Evolutionary conservation across 1,139 yeast species (phyloP).

Genomic region (Meyerozyma sp.): DNA sequence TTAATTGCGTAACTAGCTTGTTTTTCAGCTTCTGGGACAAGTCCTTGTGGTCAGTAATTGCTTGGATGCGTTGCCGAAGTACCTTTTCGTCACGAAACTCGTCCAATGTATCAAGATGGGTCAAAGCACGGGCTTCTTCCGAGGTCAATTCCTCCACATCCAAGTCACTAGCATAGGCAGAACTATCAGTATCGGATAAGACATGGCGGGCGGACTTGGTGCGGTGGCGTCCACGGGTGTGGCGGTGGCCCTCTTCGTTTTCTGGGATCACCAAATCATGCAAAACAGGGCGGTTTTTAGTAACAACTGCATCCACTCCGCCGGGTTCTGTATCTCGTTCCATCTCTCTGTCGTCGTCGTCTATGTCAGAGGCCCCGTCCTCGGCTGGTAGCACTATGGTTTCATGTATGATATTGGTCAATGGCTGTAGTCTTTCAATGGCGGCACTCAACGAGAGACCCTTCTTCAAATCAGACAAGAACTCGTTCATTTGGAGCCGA

Average conservation of each 20-base stretch:
- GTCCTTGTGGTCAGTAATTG: constrained; percentile 42
- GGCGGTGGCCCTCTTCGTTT: constrained; percentile 5
- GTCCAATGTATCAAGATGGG: constrained; percentile 35
- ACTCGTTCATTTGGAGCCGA: constrained; percentile 43
- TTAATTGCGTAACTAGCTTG: constrained; percentile 60
- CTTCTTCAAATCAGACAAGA: constrained; percentile 45
- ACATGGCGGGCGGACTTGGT: constrained; percentile 3
- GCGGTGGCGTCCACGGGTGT: constrained; percentile 1
- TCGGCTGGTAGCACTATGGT: constrained; percentile 48
- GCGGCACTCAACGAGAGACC: constrained; percentile 52
- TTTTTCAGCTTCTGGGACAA: constrained; percentile 53
- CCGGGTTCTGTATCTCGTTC: constrained; percentile 38
- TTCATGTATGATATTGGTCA: constrained; percentile 46
- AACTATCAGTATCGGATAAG: constrained; percentile 12
- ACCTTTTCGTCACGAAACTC: constrained; percentile 49
- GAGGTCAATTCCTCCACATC: constrained; percentile 34
- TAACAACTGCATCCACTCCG: constrained; percentile 48
- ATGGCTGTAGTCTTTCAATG: constrained; percentile 51
- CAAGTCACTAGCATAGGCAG: constrained; percentile 27
- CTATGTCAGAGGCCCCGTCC: constrained; percentile 28
- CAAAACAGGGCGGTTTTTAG: constrained; percentile 44
- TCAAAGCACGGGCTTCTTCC: constrained; percentile 32
- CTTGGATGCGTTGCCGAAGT: constrained; percentile 53
- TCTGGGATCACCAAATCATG: constrained; percentile 48
- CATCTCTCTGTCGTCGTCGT: constrained; percentile 10